Evolutionary conservation across 2,329 filamentous ascomycete genomes (phyloP), one percentile per base, ranked within the genome.

Genomic region (Aspergillus vadensis): DNA sequence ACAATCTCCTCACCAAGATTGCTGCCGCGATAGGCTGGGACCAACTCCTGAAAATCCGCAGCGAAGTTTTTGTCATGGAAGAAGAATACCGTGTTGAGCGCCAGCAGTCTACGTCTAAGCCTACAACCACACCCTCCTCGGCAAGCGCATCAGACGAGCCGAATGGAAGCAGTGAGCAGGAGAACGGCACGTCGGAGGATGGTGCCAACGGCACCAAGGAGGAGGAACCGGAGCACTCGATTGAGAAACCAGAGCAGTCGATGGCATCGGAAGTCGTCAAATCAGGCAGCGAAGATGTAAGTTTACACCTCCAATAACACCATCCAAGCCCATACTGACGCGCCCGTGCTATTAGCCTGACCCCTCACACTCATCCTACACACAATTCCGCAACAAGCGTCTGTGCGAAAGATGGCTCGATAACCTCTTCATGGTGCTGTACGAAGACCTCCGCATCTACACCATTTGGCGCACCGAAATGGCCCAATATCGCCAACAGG

Each of bases 391-490:
- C 74, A 97, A 97, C 77, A 99, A 99, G 80, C 89, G 95, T 0
- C 86, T 99, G 1, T 99, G 95, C 72, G 95, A 99, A 78, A 88
- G 95, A 68, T 99, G 95, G 95, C 85, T 99, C 2, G 95, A 99
- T 77, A 98, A 96, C 70, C 84, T 99, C 21, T 99, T 99, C 81
- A 99, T 99, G 95, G 95, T 98, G 0, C 84, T 99, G 2, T 99
- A 99, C 75, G 95, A 99, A 76, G 95, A 99, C 72, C 85, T 99
- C 17, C 91, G 95, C 53, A 94, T 99, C 49, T 99, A 99, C 81
- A 99, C 95, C 12, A 99, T 99, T 76, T 99, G 95, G 95, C 89
- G 95, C 59, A 98, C 95, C 0, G 95, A 99, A 76, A 95, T 98
- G 87, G 91, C 92, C 0, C 94, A 98, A 75, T 97, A 93, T 74